phyloP scores from a whole-genome alignment of 352 stramenopile species.

The Phytopythium vexans region DNA sequence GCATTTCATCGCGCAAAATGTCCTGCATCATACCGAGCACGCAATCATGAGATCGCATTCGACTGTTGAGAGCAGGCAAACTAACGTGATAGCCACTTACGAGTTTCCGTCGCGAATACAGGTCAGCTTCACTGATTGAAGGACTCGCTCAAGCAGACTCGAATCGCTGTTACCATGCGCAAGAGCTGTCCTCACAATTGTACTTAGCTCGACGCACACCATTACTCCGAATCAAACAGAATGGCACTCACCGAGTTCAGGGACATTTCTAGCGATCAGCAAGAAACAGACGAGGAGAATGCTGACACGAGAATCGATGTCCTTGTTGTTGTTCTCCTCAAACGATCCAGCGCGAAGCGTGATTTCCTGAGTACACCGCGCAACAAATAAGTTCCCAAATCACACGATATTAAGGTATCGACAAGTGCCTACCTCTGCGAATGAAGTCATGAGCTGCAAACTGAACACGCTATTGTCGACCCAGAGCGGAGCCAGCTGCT shows the following conservation, averaged over 20 bases:
- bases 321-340: slow-evolving; percentile 15
- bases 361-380: slow-evolving; percentile 36
- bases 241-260: slow-evolving; percentile 34
- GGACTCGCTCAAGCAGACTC: slow-evolving; percentile 2
- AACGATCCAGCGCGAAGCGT: slow-evolving; percentile 24
- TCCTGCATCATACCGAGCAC: background rate
- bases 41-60: too few species aligned
- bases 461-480: slow-evolving; percentile 71
- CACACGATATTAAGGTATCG: slow-evolving; percentile 1
- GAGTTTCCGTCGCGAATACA: background rate
- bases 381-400: slow-evolving; percentile 1
- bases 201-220: background rate
- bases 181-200: background rate
- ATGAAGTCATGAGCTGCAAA: slow-evolving; percentile 56
- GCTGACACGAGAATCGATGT: slow-evolving; percentile 29
- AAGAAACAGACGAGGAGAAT: slow-evolving; percentile 50
- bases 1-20: slow-evolving; percentile 38
- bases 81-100: background rate
- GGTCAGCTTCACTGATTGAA: background rate
- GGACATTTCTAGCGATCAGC: slow-evolving; percentile 48
- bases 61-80: too few species aligned
- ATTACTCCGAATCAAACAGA: background rate
- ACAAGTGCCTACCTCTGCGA: slow-evolving; percentile 37
- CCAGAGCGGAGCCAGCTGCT: slow-evolving; percentile 51
- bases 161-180: background rate